Evolutionary conservation across 2,329 filamentous ascomycete species (phyloP), one percentile per base, ranked within the genome.

Genomic region (Arthrobotrys megalospora): DNA sequence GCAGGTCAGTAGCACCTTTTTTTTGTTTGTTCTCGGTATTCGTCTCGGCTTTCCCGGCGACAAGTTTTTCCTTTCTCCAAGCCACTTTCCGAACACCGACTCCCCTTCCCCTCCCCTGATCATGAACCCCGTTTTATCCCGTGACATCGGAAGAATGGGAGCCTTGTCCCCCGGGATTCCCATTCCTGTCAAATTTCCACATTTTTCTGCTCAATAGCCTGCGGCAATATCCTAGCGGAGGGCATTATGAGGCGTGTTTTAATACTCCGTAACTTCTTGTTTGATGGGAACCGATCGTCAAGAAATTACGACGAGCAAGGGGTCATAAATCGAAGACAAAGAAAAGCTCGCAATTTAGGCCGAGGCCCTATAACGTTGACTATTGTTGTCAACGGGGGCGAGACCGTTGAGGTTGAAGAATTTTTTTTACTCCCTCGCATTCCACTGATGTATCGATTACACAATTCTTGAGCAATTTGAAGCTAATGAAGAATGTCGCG

Each of bases 1-100:
- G 93, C 94, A 84, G 80, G 87, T 85, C n/a, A 62, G 28, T 24
- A 69, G 6, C 43, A 41, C 36, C 11, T 52, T 55, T 28, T 68
- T 67, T 64, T 62, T 11, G 6, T 58, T 45, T 58, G 21, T 55
- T 60, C 48, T 66, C 21, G 19, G 43, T 67, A 48, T 36, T 50
- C 66, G 43, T 79, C 67, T 72, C 67, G 50, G 65, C 7, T 47
- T 32, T 48, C 65, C 64, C 58, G 62, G 36, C 34, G 72, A 47
- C 34, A 69, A 43, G 68, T 38, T 43, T 43, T 58, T 65, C 41
- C 32, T 52, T 52, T 45, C 32, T 50, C 12, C 34, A 28, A 41
- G 36, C 12, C 36, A 28, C 36, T 43, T 60, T 60, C 55, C 55
- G 55, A 60, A 43, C 16, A 28, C 53, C 53, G 53, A 60, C 36